Evolutionary conservation across 2,329 filamentous ascomycete species (phyloP).

Genomic region (Gremmenia infestans): DNA sequence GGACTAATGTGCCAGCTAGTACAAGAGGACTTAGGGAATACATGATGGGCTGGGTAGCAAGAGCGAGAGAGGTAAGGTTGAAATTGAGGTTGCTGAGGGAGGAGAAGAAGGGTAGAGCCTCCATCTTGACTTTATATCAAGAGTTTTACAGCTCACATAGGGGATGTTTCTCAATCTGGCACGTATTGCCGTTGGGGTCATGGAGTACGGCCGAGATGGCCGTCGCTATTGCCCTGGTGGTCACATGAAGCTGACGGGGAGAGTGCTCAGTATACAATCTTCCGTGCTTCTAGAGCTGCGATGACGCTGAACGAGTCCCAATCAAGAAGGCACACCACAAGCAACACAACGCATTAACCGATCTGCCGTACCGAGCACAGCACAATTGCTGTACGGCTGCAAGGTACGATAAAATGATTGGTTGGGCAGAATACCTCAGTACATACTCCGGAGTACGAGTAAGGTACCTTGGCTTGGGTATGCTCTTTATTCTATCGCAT

Average conservation of each 20-base stretch:
- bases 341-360: too few species aligned
- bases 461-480: not conserved
- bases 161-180: not conserved
- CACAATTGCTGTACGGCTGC: not conserved
- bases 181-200: not conserved
- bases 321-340: conserved; percentile 4
- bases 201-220: conserved; percentile 3
- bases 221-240: conserved; percentile 4
- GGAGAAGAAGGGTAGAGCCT: conserved; percentile 16
- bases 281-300: not conserved
- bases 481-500: too few species aligned
- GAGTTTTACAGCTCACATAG: not conserved
- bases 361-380: too few species aligned
- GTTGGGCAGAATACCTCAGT: too few species aligned
- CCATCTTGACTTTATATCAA: conserved; percentile 25
- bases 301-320: conserved; percentile 2
- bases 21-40: conserved; percentile 46
- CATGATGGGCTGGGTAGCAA: conserved; percentile 38
- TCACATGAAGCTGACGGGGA: not conserved
- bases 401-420: conserved; percentile 7
- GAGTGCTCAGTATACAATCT: too few species aligned
- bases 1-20: conserved; percentile 46
- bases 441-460: not conserved
- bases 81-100: conserved; percentile 20
- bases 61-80: conserved; percentile 17